These are phyloP conservation scores for Ciborinia camelliae DNA, from an alignment of 2,329 filamentous ascomycete species.

Conservation along the genomic window DNA sequence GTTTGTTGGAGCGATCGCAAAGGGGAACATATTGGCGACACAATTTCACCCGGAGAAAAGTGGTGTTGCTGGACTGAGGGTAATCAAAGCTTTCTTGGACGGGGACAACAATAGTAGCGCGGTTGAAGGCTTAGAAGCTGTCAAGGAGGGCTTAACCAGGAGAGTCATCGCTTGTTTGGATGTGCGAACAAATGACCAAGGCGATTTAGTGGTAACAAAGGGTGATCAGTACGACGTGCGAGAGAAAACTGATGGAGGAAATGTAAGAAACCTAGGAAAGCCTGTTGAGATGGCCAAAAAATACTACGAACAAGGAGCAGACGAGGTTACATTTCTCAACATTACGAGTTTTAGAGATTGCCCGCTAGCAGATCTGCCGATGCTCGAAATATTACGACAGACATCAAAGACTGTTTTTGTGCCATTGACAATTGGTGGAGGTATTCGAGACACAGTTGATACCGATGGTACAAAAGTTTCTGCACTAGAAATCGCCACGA, in stretches of 20 bases:
- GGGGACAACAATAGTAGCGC: slow-evolving; percentile 48
- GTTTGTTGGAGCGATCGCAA: slow-evolving; percentile 87
- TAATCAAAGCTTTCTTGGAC: slow-evolving; percentile 82
- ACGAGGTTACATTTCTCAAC: slow-evolving; percentile 97
- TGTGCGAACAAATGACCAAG: slow-evolving; percentile 88
- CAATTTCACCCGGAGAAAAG: slow-evolving; percentile 99
- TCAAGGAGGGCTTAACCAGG: slow-evolving; percentile 72
- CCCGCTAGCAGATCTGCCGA: slow-evolving; percentile 84
- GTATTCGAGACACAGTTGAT: slow-evolving; percentile 90
- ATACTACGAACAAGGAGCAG: slow-evolving; percentile 95
- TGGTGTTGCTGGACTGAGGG: slow-evolving; percentile 79
- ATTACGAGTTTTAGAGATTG: slow-evolving; percentile 98
- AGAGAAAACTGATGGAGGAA: slow-evolving; percentile 67
- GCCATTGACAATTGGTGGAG: slow-evolving; percentile 90
- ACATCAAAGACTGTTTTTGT: slow-evolving; percentile 93
- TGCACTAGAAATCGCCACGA: slow-evolving; percentile 85
- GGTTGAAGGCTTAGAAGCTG: slow-evolving; percentile 34
- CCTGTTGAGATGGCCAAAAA: slow-evolving; percentile 89
- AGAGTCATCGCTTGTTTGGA: slow-evolving; percentile 95
- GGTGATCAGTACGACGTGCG: slow-evolving; percentile 98
- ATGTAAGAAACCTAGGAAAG: slow-evolving; percentile 91
- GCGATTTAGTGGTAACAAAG: slow-evolving; percentile 95
- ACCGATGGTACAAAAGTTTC: slow-evolving; percentile 82
- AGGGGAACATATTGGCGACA: slow-evolving; percentile 81
- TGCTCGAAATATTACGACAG: slow-evolving; percentile 87